phyloP scores from a whole-genome alignment of 768 basidiomycete species.

The Psilocybe subaeruginosa region DNA sequence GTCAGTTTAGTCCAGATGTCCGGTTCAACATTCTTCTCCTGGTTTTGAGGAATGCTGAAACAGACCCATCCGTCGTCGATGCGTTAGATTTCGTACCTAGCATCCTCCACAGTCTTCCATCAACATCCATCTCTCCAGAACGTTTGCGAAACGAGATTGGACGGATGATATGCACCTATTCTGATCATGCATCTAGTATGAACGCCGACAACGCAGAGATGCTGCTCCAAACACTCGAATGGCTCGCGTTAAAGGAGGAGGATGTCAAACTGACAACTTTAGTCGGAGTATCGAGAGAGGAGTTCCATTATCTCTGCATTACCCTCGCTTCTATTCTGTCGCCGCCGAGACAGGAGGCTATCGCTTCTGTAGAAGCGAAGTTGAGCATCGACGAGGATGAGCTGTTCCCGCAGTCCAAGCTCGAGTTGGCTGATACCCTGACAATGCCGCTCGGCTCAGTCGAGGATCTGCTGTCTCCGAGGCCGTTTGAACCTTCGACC shows the following conservation, averaged over 20 bases:
- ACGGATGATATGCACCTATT: slow-evolving; percentile 31
- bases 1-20: slow-evolving; percentile 31
- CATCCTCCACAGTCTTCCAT: slow-evolving; percentile 27
- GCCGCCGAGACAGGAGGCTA: slow-evolving; percentile 20
- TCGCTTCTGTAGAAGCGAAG: slow-evolving; percentile 28
- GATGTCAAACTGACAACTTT: slow-evolving; percentile 49
- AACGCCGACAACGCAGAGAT: slow-evolving; percentile 39
- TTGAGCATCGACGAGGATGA: slow-evolving; percentile 47
- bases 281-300: slow-evolving; percentile 48
- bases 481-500: slow-evolving; percentile 48
- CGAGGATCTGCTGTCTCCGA: slow-evolving; percentile 48
- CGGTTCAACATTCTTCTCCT: slow-evolving; percentile 34
- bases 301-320: slow-evolving; percentile 50
- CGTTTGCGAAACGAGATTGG: slow-evolving; percentile 38
- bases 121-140: slow-evolving; percentile 26
- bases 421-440: slow-evolving; percentile 38
- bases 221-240: slow-evolving; percentile 51
- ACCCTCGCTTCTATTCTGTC: slow-evolving; percentile 30
- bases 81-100: slow-evolving; percentile 26
- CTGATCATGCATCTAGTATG: slow-evolving; percentile 29
- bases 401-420: slow-evolving; percentile 28
- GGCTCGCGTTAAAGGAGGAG: slow-evolving; percentile 51
- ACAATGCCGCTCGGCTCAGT: slow-evolving; percentile 49
- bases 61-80: slow-evolving; percentile 26
- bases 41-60: slow-evolving; percentile 32